phyloP scores from a whole-genome alignment of 768 basidiomycete species.

The Mrakia gelida region DNA sequence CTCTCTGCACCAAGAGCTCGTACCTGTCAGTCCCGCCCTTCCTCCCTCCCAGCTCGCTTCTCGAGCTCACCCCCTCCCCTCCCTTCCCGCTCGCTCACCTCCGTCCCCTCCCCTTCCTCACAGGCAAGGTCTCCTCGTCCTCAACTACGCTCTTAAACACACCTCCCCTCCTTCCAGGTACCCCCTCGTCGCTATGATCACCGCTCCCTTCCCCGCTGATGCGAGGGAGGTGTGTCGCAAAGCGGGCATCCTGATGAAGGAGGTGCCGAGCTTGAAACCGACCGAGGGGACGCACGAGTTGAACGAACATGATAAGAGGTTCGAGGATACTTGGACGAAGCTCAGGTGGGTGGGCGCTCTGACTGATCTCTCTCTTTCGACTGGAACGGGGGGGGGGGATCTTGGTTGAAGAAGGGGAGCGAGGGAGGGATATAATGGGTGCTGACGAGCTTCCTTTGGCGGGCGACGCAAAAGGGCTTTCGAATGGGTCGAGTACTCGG shows the following conservation, averaged over 20 bases:
- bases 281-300: constrained; percentile 23
- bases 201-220: constrained; percentile 24
- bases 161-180: constrained; percentile 26
- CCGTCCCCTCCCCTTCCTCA: background rate
- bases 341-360: constrained; percentile 4
- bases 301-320: constrained; percentile 29
- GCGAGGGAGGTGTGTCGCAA: constrained; percentile 22
- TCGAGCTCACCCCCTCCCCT: constrained; percentile 1
- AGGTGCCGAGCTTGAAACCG: constrained; percentile 31
- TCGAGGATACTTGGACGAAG: constrained; percentile 33
- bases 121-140: constrained; percentile 32
- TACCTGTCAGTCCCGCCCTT: constrained; percentile 21
- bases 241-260: constrained; percentile 32
- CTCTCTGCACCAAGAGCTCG: constrained; percentile 29
- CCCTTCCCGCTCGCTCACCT: constrained; percentile 4
- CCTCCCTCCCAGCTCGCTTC: background rate
- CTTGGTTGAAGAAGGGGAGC: too few species aligned
- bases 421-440: background rate
- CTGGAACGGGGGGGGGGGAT: background rate
- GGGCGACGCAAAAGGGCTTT: constrained; percentile 5
- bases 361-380: too few species aligned
- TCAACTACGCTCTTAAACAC: constrained; percentile 24
- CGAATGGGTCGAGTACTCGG: constrained; percentile 33
- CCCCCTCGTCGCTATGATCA: constrained; percentile 33
- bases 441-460: background rate